Evolutionary conservation across 371 early-diverging fungal genomes (phyloP).

Genomic region (Apophysomyces elegans): DNA sequence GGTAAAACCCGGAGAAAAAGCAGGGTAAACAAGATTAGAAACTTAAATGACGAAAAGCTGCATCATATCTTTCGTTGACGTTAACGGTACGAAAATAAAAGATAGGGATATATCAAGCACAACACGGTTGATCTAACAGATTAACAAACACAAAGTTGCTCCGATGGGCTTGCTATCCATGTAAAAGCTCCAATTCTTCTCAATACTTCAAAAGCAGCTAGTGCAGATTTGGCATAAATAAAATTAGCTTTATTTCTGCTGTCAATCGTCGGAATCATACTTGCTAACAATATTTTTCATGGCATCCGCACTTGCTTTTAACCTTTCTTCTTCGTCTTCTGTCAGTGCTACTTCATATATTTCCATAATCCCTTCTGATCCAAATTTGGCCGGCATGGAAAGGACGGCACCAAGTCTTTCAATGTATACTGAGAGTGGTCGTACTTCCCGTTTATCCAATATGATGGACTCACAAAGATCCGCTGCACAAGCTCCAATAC

Average conservation of each 20-base stretch:
- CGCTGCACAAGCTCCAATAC: conserved; percentile 84
- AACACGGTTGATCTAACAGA: too few relatives aligned
- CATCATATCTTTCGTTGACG: too few relatives aligned
- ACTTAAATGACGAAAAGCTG: too few relatives aligned
- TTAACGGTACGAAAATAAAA: too few relatives aligned
- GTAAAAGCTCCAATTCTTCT: too few relatives aligned
- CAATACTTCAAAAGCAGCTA: too few relatives aligned
- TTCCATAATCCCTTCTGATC: conserved; percentile 69
- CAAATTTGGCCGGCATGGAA: conserved; percentile 77
- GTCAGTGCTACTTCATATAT: conserved; percentile 66
- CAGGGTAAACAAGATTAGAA: too few relatives aligned
- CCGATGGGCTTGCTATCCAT: too few relatives aligned
- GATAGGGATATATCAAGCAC: too few relatives aligned
- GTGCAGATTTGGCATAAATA: too few relatives aligned
- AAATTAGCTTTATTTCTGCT: not conserved
- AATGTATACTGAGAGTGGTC: conserved; percentile 71
- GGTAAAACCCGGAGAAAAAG: too few relatives aligned
- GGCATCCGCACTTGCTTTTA: conserved; percentile 42
- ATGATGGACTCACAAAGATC: conserved; percentile 70
- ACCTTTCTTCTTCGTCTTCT: conserved; percentile 55
- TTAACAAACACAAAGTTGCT: too few relatives aligned
- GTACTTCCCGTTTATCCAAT: conserved; percentile 64
- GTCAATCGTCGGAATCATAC: not conserved
- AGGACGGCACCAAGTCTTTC: conserved; percentile 65
- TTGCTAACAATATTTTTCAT: not conserved